Evolutionary conservation across 1,139 yeast genomes (phyloP), one percentile per base, ranked within the genome.

Genomic region (Diutina siamensis): DNA sequence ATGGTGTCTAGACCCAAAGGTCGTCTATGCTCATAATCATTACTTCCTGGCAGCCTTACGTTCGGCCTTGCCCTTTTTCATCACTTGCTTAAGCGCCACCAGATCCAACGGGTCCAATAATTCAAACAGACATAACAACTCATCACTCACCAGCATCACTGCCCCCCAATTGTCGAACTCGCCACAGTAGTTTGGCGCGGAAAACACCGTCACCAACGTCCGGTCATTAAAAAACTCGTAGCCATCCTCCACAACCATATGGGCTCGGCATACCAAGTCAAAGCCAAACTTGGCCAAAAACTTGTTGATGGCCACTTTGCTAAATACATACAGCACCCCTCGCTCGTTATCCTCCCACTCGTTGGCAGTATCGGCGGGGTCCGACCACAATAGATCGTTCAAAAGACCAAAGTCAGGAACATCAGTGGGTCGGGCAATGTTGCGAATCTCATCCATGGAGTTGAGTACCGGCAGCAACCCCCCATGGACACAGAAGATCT

Each of bases 141-240:
- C 97, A 54, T 92, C 97, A 53, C 86, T 80, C 17, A 92, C 97
- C 55, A 94, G 80, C 98, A 92, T 92, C 2, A 92, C 97, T 0
- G 97, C 97, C 20, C 97, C 98, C 97, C 97, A 92, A 59, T 92
- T 92, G 61, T 92, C 97, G 57, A 92, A 92, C 62, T 92, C 98
- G 35, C 98, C 97, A 65, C 98, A 92, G 12, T 31, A 31, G 12
- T 31, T 92, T 1, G 98, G 97, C 0, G 98, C 98, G 47, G 88
- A 79, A 61, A 92, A 92, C 13, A 92, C 97, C 0, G 98, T 92
- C 4, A 92, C 97, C 51, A 92, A 70, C 25, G 95, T 84, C 47
- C 95, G 74, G 61, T 89, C 96, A 60, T 89, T 89, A 67, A 92
- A 92, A 61, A 92, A 92, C 65, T 92, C 97, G 62, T 92, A 92